phyloP scores from a whole-genome alignment of 1,139 yeast species.

The Candida buenavistaensis region DNA sequence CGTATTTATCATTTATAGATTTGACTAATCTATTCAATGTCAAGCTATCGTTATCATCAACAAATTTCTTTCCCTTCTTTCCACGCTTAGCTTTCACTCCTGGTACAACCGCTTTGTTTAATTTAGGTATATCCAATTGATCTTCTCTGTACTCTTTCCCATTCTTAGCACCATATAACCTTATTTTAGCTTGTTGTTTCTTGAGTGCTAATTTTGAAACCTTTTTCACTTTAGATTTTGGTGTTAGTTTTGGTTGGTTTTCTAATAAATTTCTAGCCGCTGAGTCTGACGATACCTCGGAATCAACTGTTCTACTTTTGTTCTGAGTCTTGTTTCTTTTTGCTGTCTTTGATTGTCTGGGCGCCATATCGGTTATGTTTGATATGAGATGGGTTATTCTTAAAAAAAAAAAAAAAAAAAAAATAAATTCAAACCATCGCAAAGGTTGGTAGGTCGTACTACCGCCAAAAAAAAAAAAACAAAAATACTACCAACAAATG shows the following conservation, averaged over 20 bases:
- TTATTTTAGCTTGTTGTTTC: constrained; percentile 62
- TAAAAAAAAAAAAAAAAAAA: constrained; percentile 6
- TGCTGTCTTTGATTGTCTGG: constrained; percentile 58
- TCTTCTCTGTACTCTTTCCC: constrained; percentile 70
- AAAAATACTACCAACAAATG: constrained; percentile 2
- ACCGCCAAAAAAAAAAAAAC: constrained; percentile 1
- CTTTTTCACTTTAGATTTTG: constrained; percentile 55
- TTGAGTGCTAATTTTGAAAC: constrained; percentile 55
- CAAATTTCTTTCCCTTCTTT: constrained; percentile 90
- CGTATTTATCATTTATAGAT: constrained; percentile 80
- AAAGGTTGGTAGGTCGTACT: no score
- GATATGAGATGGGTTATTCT: constrained; percentile 5
- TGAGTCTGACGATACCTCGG: constrained; percentile 66
- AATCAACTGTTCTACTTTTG: constrained; percentile 55
- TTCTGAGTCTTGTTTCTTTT: constrained; percentile 56
- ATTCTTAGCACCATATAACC: constrained; percentile 71
- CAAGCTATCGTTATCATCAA: constrained; percentile 68
- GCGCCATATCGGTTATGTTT: constrained; percentile 43
- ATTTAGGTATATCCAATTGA: constrained; percentile 72
- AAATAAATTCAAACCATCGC: not conserved
- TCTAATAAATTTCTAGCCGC: constrained; percentile 65
- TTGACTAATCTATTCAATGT: constrained; percentile 67
- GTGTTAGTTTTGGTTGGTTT: constrained; percentile 62
- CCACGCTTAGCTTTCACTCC: constrained; percentile 79
- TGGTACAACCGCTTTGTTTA: constrained; percentile 82